Evolutionary conservation across 2,329 filamentous ascomycete species (phyloP), one percentile per base, ranked within the genome.

Genomic region (Arthrobotrys megalospora): DNA sequence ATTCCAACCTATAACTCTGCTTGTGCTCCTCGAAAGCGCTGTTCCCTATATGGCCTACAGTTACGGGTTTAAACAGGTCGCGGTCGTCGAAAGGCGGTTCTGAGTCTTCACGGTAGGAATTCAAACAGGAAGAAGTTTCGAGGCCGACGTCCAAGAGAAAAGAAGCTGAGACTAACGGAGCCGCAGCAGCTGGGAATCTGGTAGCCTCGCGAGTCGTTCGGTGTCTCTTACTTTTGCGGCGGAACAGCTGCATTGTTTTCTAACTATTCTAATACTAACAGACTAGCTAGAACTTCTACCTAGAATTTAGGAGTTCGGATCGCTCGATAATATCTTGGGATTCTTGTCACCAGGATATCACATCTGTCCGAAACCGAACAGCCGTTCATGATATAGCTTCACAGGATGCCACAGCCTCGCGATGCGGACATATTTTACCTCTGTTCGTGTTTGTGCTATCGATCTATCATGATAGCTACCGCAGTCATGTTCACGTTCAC

Each of bases 161-260:
- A 32, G 43, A 55, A 21, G 65, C 58, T 50, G 71, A 67, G 19
- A 36, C 65, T 58, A 62, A 28, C 67, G n/a, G 50, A 65, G 14
- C 34, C 50, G 72, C 48, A 41, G 38, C 28, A 34, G 24, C 38
- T 60, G 60, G 66, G n/a, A 66, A 50, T 38, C 62, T 55, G 63
- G 67, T n/a, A 64, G 67, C 67, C 67, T 78, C 63, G 52, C 62
- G 62, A 34, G 65, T 34, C 4, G 63, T 36, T 11, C 19, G 45
- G 24, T 58, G 28, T 38, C 45, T 67, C 43, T 66, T 66, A 24
- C 50, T 47, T 52, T 55, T 55, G 24, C 60, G 66, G 24, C 67
- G 34, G 19, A 76, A 65, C 16, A 76, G 47, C 28, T 66, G 66
- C 60, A 63, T 71, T 28, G 53, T 45, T 38, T 45, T 36, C 45